Evolutionary conservation across 2,329 filamentous ascomycete species (phyloP).

Genomic region (Fusarium haematococcum): DNA sequence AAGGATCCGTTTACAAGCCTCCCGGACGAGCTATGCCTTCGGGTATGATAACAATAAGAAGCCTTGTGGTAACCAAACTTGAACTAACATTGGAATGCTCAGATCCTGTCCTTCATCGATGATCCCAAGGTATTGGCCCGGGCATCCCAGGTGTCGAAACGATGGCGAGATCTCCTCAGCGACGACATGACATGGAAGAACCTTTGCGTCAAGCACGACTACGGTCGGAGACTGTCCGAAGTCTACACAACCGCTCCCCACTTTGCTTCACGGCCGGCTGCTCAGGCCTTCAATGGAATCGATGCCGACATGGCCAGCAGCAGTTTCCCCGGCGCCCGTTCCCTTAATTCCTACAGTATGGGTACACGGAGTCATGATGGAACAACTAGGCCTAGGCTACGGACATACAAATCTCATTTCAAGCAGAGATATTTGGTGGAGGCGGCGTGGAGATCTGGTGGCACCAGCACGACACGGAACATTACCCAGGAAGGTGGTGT

Average conservation of each 20-base stretch:
- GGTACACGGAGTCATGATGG: constrained; percentile 69
- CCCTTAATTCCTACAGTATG: constrained; percentile 50
- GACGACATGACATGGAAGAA: constrained; percentile 99
- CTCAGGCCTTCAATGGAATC: constrained; percentile 47
- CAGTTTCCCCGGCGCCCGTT: constrained; percentile 60
- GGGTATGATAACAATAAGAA: constrained; percentile 68
- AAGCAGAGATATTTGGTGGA: constrained; percentile 98
- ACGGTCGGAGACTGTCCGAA: constrained; percentile 71
- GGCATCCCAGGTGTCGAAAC: constrained; percentile 93
- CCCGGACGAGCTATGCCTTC: constrained; percentile 91
- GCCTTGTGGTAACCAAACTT: not conserved
- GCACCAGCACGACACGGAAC: constrained; percentile 83
- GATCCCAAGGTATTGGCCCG: constrained; percentile 94
- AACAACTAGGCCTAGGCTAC: constrained; percentile 67
- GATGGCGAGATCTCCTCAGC: constrained; percentile 92
- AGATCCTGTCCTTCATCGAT: constrained; percentile 97
- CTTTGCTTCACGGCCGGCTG: constrained; percentile 47
- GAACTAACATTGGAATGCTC: constrained; percentile 18
- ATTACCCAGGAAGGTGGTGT: constrained; percentile 98
- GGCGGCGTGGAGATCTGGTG: constrained; percentile 94
- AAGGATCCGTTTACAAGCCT: constrained; percentile 95
- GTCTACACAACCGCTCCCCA: constrained; percentile 53
- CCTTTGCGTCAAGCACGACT: constrained; percentile 95
- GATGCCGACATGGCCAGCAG: constrained; percentile 52
- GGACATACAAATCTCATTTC: constrained; percentile 95